Conservation (phyloP, 345 rosid genomes). For the Salix arbutifolia region DNA sequence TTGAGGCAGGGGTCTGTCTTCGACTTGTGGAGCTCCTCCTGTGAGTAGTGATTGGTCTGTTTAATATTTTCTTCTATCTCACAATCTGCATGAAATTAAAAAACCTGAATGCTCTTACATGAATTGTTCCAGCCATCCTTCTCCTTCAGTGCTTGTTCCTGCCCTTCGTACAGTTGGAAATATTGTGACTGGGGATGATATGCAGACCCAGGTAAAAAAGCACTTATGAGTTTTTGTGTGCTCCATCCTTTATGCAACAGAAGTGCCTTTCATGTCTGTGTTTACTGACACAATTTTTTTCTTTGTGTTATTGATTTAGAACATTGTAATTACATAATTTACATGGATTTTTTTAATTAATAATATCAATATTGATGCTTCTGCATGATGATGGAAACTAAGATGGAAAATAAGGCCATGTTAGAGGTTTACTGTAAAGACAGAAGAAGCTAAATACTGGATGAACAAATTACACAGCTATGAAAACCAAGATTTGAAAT, state of each 20-base stretch:
- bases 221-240: neutral
- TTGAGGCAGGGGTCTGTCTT: slow-evolving; percentile 23
- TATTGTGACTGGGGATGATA: slow-evolving; percentile 28
- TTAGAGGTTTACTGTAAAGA: neutral
- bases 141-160: slow-evolving; percentile 28
- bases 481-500: neutral
- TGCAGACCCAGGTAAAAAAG: slow-evolving; percentile 28
- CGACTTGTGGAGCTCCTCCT: slow-evolving; percentile 26
- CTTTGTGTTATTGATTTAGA: neutral
- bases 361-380: neutral
- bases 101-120: neutral
- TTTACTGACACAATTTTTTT: no score
- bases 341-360: neutral
- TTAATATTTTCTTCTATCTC: neutral
- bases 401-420: neutral
- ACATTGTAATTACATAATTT: neutral
- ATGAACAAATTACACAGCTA: neutral
- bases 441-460: neutral
- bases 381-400: neutral
- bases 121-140: slow-evolving; percentile 19
- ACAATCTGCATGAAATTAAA: neutral
- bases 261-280: neutral
- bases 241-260: neutral
- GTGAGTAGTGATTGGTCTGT: slow-evolving; percentile 11
- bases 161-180: slow-evolving; percentile 31